A percentile compares a stretch with the other conserved stretches of the same genome.
Conservation (phyloP, 495 filamentous ascomycete species). For the Penicillium samsonianum region DNA sequence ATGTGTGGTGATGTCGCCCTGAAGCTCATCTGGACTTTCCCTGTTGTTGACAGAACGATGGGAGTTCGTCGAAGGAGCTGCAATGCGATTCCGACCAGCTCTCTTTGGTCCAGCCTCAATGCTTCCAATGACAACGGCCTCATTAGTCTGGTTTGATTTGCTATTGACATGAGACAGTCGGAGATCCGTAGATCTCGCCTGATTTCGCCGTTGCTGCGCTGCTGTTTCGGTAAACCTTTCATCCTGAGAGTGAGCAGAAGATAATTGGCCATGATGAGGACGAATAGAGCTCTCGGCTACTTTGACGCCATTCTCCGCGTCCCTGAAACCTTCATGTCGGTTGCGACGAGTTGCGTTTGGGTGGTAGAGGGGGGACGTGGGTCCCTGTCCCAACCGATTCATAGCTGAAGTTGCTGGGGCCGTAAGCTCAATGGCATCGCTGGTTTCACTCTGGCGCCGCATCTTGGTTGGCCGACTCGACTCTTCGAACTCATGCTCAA, state of each 20-base stretch:
- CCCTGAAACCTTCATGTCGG: conserved; percentile 24
- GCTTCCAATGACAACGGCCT: conserved; percentile 8
- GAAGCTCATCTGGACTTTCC: conserved; percentile 50
- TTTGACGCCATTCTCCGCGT: conserved; percentile 23
- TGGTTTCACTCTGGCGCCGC: conserved; percentile 27
- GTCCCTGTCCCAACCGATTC: neutral
- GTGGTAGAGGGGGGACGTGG: neutral
- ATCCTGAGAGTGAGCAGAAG: conserved; percentile 19
- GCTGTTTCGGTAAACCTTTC: conserved; percentile 33
- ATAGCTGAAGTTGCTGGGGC: neutral
- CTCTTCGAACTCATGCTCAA: conserved; percentile 21
- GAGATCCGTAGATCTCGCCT: neutral
- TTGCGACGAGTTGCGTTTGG: conserved; percentile 12
- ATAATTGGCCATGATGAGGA: conserved; percentile 6
- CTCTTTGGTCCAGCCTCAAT: conserved; percentile 21
- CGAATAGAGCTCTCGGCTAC: neutral
- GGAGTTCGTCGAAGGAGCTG: neutral
- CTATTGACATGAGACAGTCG: neutral
- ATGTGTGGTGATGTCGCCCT: conserved; percentile 39
- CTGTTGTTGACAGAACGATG: conserved; percentile 15
- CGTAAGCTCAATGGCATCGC: conserved; percentile 12
- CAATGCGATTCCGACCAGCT: neutral
- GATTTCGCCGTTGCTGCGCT: conserved; percentile 30
- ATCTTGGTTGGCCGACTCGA: conserved; percentile 35
- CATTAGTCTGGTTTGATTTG: neutral